phyloP scores from a whole-genome alignment of 768 basidiomycete species.

The Leucosporidium yakuticum region DNA sequence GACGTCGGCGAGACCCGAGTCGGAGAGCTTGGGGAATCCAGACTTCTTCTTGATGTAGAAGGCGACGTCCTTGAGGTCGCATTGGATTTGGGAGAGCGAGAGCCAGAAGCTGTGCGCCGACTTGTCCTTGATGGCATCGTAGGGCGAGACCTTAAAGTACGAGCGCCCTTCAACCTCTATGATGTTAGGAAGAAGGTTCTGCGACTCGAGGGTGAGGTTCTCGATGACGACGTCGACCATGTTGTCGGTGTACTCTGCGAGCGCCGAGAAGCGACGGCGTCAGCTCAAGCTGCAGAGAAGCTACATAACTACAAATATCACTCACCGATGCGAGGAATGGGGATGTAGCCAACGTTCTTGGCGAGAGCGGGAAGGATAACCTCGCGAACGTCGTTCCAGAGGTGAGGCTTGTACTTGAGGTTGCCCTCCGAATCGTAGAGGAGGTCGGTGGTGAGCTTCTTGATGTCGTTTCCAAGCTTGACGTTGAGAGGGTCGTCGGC shows the following conservation, averaged over 20 bases:
- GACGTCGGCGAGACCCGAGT: slow-evolving; percentile 80
- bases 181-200: slow-evolving; percentile 57
- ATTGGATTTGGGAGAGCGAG: slow-evolving; percentile 77
- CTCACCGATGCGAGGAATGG: slow-evolving; percentile 79
- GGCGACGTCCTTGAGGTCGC: slow-evolving; percentile 86
- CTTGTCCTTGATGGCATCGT: slow-evolving; percentile 43
- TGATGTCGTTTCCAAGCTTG: slow-evolving; percentile 64
- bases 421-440: slow-evolving; percentile 74
- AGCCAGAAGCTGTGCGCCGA: slow-evolving; percentile 65
- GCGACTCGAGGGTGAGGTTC: slow-evolving; percentile 78
- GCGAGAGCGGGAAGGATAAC: slow-evolving; percentile 76
- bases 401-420: slow-evolving; percentile 76
- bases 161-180: slow-evolving; percentile 61
- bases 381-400: slow-evolving; percentile 57
- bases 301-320: slow-evolving; percentile 46
- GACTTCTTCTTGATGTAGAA: slow-evolving; percentile 50
- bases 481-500: slow-evolving; percentile 74
- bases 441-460: slow-evolving; percentile 62
- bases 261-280: slow-evolving; percentile 43
- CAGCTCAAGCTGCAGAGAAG: no score
- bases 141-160: slow-evolving; percentile 76
- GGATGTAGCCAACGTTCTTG: slow-evolving; percentile 64
- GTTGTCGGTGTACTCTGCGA: slow-evolving; percentile 75
- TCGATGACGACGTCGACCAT: slow-evolving; percentile 82
- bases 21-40: slow-evolving; percentile 56